Base-by-base conservation (phyloP, 352 stramenopile species). In the Phytophthora cactorum region DNA sequence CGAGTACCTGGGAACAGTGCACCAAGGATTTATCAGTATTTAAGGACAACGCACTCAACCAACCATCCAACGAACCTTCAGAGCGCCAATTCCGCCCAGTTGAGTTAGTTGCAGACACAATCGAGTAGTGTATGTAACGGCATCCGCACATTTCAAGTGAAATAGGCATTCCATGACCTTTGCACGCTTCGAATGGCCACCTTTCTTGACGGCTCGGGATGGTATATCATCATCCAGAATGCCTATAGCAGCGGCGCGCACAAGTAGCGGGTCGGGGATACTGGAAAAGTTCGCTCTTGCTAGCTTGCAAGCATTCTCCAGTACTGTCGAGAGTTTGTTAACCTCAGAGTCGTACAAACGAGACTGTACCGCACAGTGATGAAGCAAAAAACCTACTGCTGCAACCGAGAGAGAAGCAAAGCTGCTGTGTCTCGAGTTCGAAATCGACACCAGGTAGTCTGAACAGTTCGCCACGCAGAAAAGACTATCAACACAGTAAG, bases 401-500 rank as follows among this genome's bases (percentile, higher is more conserved):
- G 50, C 28, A 49, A 87, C 56, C 12, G 71, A 67, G 6, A 82
- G 52, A 10, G 61, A 52, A 46, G 65, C 46, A 49, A 85, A 83
- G 17, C n/a, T 66, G 17, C 4, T 68, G 41, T 63, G 65, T 7
- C 53, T 63, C 12, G 68, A 62, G 10, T 59, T 53, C 0, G 69
- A 77, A 11, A 89, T 57, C 4, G 65, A 68, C 17, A 77, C 47
- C 34, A 86, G 49, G 36, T 80, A 87, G 28, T 75, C 62, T 4
- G 75, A 77, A 32, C 74, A 86, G 31, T 82, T 82, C 9, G 66
- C 61, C 39, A 86, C 38, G 22, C 77, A 85, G 28, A 77, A 84
- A 46, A 80, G 47, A 10, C 68, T 77, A 44, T 43, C 25, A 36
- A 12, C 9, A 52, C 8, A 32, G 10, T 45, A 22, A 25, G 28